Evolutionary conservation across 1,284 basidiomycete genomes (phyloP).

Genomic region (Butyriboletus pseudospeciosus): DNA sequence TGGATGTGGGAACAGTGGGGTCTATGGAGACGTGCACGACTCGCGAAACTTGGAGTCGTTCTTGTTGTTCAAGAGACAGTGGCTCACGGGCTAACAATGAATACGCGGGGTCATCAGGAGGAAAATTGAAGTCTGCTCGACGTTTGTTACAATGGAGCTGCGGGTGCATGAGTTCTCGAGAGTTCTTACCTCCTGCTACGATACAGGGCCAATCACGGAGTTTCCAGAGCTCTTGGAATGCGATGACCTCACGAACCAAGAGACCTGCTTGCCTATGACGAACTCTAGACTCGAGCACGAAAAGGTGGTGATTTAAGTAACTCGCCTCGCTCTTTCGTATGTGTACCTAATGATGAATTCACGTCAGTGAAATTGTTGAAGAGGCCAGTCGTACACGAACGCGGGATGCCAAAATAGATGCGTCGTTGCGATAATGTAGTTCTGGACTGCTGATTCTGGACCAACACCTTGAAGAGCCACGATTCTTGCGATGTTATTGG

Average conservation of each 20-base stretch:
- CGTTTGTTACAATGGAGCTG: neutral
- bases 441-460: constrained; percentile 37
- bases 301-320: neutral
- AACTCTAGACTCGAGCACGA: neutral
- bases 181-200: constrained; percentile 69
- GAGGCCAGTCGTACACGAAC: constrained; percentile 38
- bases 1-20: constrained; percentile 41
- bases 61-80: constrained; percentile 52
- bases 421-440: constrained; percentile 76
- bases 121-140: constrained; percentile 85
- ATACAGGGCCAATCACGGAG: constrained; percentile 69
- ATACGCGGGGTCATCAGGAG: constrained; percentile 83
- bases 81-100: constrained; percentile 67
- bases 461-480: constrained; percentile 53
- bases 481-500: constrained; percentile 79
- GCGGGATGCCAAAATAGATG: constrained; percentile 94
- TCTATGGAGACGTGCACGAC: constrained; percentile 83
- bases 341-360: constrained; percentile 54
- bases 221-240: constrained; percentile 51
- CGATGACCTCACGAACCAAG: constrained; percentile 61
- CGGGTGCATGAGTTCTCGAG: neutral
- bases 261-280: constrained; percentile 61
- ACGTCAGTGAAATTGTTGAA: constrained; percentile 1
- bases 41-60: constrained; percentile 58
- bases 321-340: constrained; percentile 81